Conservation (phyloP, 257 asterid genomes). For the Dorcoceras hygrometricum region DNA sequence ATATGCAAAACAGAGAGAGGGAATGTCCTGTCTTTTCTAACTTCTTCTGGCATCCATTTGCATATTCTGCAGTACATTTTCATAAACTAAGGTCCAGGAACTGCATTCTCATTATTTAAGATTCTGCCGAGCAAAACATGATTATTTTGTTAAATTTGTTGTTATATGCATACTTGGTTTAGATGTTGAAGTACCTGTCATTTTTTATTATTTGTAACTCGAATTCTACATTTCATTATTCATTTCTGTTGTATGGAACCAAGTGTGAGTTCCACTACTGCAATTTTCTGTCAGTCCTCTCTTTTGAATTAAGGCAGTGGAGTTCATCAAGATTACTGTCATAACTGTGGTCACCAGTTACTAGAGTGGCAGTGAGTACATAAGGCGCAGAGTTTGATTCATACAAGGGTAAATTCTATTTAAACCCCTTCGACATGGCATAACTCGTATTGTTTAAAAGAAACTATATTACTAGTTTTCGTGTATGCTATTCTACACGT, state of each 20-base stretch:
- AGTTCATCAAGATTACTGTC: constrained; percentile 2
- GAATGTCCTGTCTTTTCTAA: background rate
- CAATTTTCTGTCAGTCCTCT: background rate
- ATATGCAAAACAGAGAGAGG: background rate
- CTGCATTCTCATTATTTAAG: background rate
- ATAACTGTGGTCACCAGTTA: background rate
- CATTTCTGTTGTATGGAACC: background rate
- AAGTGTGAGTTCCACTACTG: background rate
- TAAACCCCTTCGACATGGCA: background rate
- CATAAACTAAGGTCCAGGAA: background rate
- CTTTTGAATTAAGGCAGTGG: background rate
- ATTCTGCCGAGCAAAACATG: constrained; percentile 3
- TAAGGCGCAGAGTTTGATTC: background rate
- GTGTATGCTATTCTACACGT: background rate
- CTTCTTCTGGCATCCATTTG: background rate
- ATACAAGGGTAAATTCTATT: background rate
- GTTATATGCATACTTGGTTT: constrained; percentile 4
- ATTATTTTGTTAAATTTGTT: background rate
- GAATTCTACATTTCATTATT: background rate
- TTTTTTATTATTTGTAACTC: background rate
- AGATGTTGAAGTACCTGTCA: background rate
- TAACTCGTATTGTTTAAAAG: background rate
- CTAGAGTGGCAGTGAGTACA: background rate
- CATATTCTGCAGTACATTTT: background rate
- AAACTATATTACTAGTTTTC: too few species aligned